phyloP scores from a whole-genome alignment of 2,329 filamentous ascomycete species.

The Stagonosporopsis vannaccii region DNA sequence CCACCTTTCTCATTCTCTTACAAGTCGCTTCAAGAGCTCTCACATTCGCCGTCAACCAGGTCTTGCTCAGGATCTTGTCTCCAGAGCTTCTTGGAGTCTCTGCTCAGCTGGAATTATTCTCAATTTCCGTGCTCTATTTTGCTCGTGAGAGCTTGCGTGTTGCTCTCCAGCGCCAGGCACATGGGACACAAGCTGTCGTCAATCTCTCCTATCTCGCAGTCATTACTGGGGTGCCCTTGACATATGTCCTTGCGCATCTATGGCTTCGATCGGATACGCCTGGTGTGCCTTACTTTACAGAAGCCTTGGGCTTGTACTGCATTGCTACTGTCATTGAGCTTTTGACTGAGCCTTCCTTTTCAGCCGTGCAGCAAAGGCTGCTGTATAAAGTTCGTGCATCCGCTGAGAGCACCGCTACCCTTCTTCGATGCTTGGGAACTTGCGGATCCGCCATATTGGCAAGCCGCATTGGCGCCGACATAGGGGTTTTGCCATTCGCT shows the following conservation, averaged over 20 bases:
- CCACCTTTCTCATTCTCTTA: constrained; percentile 84
- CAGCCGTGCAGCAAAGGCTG: constrained; percentile 81
- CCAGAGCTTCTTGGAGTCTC: constrained; percentile 84
- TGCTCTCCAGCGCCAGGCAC: constrained; percentile 80
- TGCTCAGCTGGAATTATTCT: constrained; percentile 90
- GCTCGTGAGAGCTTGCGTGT: constrained; percentile 89
- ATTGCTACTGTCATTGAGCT: constrained; percentile 75
- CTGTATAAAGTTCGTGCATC: constrained; percentile 80
- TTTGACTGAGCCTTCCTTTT: constrained; percentile 85
- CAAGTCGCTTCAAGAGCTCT: constrained; percentile 86
- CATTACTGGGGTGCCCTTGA: constrained; percentile 70
- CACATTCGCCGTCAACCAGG: constrained; percentile 91
- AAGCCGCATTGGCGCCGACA: constrained; percentile 57
- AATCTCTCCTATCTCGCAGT: constrained; percentile 88
- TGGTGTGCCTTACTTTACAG: constrained; percentile 68
- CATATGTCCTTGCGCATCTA: constrained; percentile 68
- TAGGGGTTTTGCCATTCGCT: constrained; percentile 88
- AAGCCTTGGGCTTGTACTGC: constrained; percentile 63
- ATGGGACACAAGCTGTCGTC: constrained; percentile 74
- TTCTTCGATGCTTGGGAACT: constrained; percentile 77
- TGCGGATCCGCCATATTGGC: constrained; percentile 75
- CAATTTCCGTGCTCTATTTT: constrained; percentile 93
- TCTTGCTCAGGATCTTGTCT: constrained; percentile 86
- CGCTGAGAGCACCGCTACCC: constrained; percentile 83
- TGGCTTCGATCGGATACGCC: constrained; percentile 67